Percentiles rank a stretch among this genome's conserved stretches.
Evolutionary conservation across 331 rosid genomes (phyloP).

Genomic region (Dryas integrifolia): DNA sequence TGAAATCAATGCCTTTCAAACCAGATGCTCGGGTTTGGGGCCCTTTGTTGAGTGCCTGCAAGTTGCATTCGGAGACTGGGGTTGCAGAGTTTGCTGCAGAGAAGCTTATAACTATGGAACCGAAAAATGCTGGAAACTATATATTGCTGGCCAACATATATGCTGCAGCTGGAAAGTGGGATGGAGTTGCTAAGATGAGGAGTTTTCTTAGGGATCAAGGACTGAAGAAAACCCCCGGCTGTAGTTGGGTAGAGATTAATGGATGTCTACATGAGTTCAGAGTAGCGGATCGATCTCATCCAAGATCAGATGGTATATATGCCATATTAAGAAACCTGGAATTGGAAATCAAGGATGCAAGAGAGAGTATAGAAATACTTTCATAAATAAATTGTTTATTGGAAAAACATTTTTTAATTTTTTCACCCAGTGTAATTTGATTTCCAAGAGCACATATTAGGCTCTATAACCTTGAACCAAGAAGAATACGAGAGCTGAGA

Average conservation of each 20-base stretch:
- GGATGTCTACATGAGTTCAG: conserved; percentile 62
- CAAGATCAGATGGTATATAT: conserved; percentile 54
- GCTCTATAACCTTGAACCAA: no score
- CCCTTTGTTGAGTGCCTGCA: conserved; percentile 70
- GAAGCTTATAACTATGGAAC: conserved; percentile 69
- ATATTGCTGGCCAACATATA: conserved; percentile 72
- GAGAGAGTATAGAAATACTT: conserved; percentile 9
- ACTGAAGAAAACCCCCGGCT: conserved; percentile 65
- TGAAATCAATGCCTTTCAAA: conserved; percentile 50
- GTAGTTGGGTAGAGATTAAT: conserved; percentile 72
- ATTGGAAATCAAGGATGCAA: conserved; percentile 46
- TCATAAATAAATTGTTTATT: neutral
- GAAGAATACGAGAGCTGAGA: no score
- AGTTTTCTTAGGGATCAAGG: conserved; percentile 58
- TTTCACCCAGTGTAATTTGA: neutral
- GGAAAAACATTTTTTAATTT: neutral
- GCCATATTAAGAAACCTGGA: conserved; percentile 43
- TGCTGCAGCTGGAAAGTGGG: conserved; percentile 84
- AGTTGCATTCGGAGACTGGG: conserved; percentile 49
- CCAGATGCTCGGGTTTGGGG: conserved; percentile 78
- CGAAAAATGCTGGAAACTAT: conserved; percentile 73
- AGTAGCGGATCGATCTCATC: conserved; percentile 71
- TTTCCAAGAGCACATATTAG: neutral
- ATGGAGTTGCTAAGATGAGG: conserved; percentile 67
- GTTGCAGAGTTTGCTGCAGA: conserved; percentile 66